Conservation (phyloP, 1,284 basidiomycete genomes). For the Grifola frondosa region DNA sequence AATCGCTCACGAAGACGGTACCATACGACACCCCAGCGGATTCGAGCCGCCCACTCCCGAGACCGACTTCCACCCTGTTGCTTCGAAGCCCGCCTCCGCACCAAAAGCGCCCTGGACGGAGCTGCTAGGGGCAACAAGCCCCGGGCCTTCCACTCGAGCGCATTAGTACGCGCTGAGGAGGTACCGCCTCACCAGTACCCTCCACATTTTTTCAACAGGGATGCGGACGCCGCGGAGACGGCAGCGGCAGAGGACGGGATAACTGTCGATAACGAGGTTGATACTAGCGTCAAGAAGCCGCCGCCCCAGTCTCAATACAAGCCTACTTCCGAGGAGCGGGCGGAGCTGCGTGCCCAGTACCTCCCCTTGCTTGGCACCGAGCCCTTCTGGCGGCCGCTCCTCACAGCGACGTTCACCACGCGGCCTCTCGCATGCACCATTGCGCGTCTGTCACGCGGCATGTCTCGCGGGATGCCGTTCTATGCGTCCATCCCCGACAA, state of each 20-base stretch:
- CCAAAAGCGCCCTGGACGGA: conserved; percentile 23
- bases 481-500: conserved; percentile 32
- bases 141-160: conserved; percentile 25
- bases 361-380: conserved; percentile 26
- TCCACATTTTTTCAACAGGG: background rate
- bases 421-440: conserved; percentile 43
- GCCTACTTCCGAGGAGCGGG: background rate
- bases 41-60: conserved; percentile 35
- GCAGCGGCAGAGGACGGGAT: background rate
- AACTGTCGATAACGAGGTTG: background rate
- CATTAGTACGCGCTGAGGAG: conserved; percentile 12
- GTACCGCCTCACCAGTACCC: background rate
- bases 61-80: conserved; percentile 31
- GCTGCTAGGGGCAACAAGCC: conserved; percentile 10
- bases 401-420: conserved; percentile 42
- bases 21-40: conserved; percentile 31
- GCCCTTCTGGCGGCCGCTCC: conserved; percentile 43
- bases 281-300: too few relatives aligned
- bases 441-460: conserved; percentile 33
- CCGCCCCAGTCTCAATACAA: too few relatives aligned
- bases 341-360: conserved; percentile 24
- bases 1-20: conserved; percentile 30
- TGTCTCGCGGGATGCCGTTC: conserved; percentile 38
- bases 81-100: conserved; percentile 23
- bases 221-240: background rate